phyloP scores from a whole-genome alignment of 371 early-diverging fungal species.

The Mortierella sp. region DNA sequence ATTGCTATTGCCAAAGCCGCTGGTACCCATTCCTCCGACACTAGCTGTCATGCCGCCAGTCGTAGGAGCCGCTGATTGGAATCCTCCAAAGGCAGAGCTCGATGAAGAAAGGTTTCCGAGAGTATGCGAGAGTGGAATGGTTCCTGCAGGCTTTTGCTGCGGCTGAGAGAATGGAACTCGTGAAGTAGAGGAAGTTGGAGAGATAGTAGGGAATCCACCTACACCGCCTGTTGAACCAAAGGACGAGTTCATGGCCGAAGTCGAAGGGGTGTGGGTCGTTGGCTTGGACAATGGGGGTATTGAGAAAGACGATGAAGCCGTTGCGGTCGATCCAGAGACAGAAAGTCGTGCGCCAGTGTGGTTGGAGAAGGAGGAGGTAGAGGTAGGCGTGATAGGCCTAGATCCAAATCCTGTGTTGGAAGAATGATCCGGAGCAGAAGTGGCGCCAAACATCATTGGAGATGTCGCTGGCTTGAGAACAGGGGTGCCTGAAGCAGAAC shows the following conservation, averaged over 20 bases:
- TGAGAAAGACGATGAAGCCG: slow-evolving; percentile 40
- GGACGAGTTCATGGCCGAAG: too few species aligned
- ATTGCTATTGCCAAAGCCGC: too few species aligned
- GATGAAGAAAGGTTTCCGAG: slow-evolving; percentile 49
- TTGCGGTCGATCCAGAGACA: slow-evolving; percentile 19
- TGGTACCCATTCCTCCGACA: not conserved
- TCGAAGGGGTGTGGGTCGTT: not conserved
- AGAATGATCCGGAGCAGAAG: slow-evolving; percentile 17
- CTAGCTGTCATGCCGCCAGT: slow-evolving; percentile 6
- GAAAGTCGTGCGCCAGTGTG: slow-evolving; percentile 17
- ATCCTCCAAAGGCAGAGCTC: slow-evolving; percentile 47
- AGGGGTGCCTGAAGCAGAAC: slow-evolving; percentile 19
- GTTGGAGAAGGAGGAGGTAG: slow-evolving; percentile 17
- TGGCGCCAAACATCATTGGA: slow-evolving; percentile 49
- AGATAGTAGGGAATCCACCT: slow-evolving; percentile 15
- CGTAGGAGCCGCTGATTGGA: slow-evolving; percentile 34
- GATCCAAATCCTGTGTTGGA: slow-evolving; percentile 21
- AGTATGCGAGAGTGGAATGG: slow-evolving; percentile 46
- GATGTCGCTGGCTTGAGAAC: slow-evolving; percentile 29
- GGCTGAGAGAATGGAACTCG: slow-evolving; percentile 44
- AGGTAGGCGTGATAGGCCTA: slow-evolving; percentile 41
- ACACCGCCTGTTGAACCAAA: too few species aligned
- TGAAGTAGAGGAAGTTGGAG: slow-evolving; percentile 11
- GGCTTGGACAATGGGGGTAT: slow-evolving; percentile 52
- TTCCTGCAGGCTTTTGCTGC: slow-evolving; percentile 47